These are phyloP conservation scores for Periconia macrospinosa DNA, from an alignment of 2,329 filamentous ascomycete species.

Conservation along the genomic window DNA sequence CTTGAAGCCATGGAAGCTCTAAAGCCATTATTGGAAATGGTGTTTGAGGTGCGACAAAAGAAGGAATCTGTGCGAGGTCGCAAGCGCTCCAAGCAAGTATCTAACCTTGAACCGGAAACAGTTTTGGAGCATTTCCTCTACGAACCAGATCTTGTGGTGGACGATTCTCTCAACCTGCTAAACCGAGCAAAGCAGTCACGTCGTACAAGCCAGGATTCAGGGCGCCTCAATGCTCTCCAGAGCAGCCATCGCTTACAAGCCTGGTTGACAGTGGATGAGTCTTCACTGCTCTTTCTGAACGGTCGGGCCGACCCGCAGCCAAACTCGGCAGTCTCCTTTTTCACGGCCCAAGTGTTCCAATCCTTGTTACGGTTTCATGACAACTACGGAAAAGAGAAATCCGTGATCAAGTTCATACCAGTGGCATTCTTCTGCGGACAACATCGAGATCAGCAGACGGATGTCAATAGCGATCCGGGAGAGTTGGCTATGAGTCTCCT, in stretches of 20 bases:
- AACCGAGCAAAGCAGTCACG: not conserved
- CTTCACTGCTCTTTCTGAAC: conserved; percentile 2
- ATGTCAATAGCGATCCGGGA: not conserved
- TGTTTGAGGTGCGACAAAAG: conserved; percentile 1
- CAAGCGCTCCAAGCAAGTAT: not conserved
- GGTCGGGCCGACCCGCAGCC: conserved; percentile 2
- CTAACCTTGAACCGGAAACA: not conserved
- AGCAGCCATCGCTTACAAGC: conserved; percentile 2
- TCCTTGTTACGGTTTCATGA: not conserved
- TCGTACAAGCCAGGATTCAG: not conserved
- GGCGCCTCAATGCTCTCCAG: not conserved
- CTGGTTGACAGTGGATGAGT: conserved; percentile 7
- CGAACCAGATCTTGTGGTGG: conserved; percentile 1
- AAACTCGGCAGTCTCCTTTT: conserved; percentile 2
- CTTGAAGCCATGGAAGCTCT: conserved; percentile 1
- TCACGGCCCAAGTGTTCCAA: conserved; percentile 2
- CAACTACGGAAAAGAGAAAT: not conserved
- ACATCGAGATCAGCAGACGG: conserved; percentile 3
- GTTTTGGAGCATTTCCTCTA: conserved; percentile 3
- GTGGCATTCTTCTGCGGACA: conserved; percentile 10
- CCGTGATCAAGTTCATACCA: not conserved
- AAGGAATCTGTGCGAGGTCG: not conserved
- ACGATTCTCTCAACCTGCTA: conserved; percentile 2
- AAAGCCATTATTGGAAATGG: not conserved
- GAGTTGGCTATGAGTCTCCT: conserved; percentile 10